Percentiles rank a stretch among this genome's conserved stretches.
Evolutionary conservation across 257 asterid species (phyloP).

Genomic region (Anisodus tanguticus): DNA sequence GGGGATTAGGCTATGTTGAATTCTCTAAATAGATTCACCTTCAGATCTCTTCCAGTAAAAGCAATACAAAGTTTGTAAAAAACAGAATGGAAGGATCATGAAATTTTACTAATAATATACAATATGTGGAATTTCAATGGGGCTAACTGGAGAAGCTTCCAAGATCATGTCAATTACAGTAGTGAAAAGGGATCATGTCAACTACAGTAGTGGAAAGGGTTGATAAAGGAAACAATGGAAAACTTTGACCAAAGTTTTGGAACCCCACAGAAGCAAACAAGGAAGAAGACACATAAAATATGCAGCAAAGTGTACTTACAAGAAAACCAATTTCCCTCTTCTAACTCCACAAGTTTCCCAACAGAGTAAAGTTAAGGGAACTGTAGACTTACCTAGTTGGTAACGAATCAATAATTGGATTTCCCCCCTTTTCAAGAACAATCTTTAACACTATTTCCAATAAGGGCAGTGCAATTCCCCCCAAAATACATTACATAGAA

Average conservation of each 20-base stretch:
- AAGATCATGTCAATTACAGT: not conserved
- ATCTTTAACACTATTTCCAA: conserved; percentile 24
- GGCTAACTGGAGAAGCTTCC: not conserved
- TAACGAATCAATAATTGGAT: conserved; percentile 47
- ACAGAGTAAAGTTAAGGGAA: conserved; percentile 44
- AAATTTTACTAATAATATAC: conserved; percentile 9
- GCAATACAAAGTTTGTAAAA: not conserved
- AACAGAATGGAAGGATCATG: conserved; percentile 25
- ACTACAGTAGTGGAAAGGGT: not conserved
- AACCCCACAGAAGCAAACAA: conserved; percentile 26
- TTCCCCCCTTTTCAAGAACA: conserved; percentile 36
- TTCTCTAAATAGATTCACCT: not conserved
- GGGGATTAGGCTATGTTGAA: not conserved
- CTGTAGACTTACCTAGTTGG: conserved; percentile 45
- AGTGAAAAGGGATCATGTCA: not conserved
- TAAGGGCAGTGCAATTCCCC: conserved; percentile 10
- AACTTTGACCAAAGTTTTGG: conserved; percentile 45
- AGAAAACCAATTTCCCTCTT: conserved; percentile 33
- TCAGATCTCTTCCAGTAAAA: not conserved
- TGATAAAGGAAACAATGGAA: conserved; percentile 15
- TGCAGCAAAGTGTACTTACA: conserved; percentile 47
- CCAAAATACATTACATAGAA: conserved; percentile 1
- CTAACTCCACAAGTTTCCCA: conserved; percentile 36
- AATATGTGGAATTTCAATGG: not conserved
- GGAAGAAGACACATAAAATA: conserved; percentile 39